Base-by-base conservation (phyloP, 2,329 filamentous ascomycete species). In the Sarocladiaceae sp. region DNA sequence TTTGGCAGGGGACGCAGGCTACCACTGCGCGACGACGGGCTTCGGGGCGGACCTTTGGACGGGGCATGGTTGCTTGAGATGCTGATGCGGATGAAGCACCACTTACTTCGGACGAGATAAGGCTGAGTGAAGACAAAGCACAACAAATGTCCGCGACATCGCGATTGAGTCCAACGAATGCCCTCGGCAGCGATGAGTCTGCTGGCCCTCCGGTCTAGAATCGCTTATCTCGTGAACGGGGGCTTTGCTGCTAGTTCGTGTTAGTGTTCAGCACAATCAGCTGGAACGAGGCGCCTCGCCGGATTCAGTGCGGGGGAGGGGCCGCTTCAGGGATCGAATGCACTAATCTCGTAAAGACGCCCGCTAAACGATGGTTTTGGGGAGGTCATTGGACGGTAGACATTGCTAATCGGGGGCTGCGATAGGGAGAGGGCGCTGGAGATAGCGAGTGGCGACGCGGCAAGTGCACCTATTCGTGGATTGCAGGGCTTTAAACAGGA, bases 21-120 rank as follows among this genome's bases (percentile, higher is more conserved):
- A 75, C 72, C 18, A 68, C 70, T 12, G 74, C 73, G 36, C 77
- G 69, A 52, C 73, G 71, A 4, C 77, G 72, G 53, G 78, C 71
- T 44, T 71, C 70, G 1, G 74, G 73, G 18, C 67, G 69, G 22
- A 80, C 75, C 57, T 73, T 78, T 15, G 76, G 75, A 20, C 77
- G 75, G 53, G 76, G 75, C 76, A 80, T 80, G 20, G 5, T 40
- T 4, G 7, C 37, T 15, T 20, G 23, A n/a, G 18, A 5, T 8
- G 33, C 7, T n/a, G 33, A 5, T n/a, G 33, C 8, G 15, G 33
- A 17, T 8, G 15, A n/a, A n/a, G n/a, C n/a, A n/a, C n/a, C n/a
- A n/a, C n/a, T n/a, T n/a, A n/a, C n/a, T n/a, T n/a, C n/a, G n/a
- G n/a, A n/a, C n/a, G n/a, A n/a, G n/a, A n/a, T 36, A 10, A 5